Percentiles rank a stretch among this genome's conserved stretches.
Evolutionary conservation across 352 stramenopile genomes (phyloP).

Genomic region (Globisporangium megalacanthum): DNA sequence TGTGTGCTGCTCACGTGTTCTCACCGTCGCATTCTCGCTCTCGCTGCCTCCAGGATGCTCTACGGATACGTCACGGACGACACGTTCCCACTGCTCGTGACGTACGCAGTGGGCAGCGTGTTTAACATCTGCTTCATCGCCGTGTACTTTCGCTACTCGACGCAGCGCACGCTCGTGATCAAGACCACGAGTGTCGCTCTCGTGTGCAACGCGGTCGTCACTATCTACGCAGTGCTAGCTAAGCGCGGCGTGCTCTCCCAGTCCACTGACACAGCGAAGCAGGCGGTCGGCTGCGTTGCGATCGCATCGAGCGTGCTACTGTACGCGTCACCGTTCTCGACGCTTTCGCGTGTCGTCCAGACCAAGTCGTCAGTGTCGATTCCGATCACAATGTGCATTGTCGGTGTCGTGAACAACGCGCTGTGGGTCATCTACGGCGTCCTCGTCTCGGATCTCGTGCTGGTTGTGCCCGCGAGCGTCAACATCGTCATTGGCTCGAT

Average conservation of each 20-base stretch:
- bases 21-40: neutral
- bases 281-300: slow-evolving; percentile 36
- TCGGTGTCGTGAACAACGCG: slow-evolving; percentile 62
- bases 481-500: slow-evolving; percentile 41
- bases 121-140: slow-evolving; percentile 43
- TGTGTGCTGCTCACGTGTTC: neutral
- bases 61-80: slow-evolving; percentile 51
- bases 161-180: slow-evolving; percentile 26
- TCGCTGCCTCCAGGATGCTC: slow-evolving; percentile 32
- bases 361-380: slow-evolving; percentile 53
- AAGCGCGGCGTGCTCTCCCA: slow-evolving; percentile 24
- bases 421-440: slow-evolving; percentile 69
- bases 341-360: slow-evolving; percentile 45
- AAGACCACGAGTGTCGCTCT: slow-evolving; percentile 27
- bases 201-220: slow-evolving; percentile 33
- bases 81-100: slow-evolving; percentile 42
- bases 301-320: slow-evolving; percentile 52
- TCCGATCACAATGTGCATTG: slow-evolving; percentile 53
- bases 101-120: slow-evolving; percentile 42
- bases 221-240: slow-evolving; percentile 43
- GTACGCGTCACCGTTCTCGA: slow-evolving; percentile 59
- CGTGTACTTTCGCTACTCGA: slow-evolving; percentile 41
- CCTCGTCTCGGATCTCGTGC: slow-evolving; percentile 43
- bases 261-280: slow-evolving; percentile 19
- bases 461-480: slow-evolving; percentile 49